phyloP scores from a whole-genome alignment of 2,329 filamentous ascomycete genomes.

The Botryotinia calthae region DNA sequence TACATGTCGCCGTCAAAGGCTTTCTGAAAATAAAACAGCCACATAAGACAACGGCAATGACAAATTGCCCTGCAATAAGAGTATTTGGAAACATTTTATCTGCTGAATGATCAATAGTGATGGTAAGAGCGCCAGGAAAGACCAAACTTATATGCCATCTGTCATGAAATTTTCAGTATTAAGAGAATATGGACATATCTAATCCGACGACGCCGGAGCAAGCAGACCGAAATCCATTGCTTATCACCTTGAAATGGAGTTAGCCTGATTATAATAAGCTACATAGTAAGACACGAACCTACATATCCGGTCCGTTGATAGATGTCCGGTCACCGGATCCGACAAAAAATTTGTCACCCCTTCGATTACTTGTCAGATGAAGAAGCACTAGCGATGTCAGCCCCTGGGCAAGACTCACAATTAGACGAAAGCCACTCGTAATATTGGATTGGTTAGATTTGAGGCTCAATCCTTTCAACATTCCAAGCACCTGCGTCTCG shows the following conservation, averaged over 20 bases:
- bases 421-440: not conserved
- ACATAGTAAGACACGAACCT: not conserved
- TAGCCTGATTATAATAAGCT: not conserved
- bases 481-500: not conserved
- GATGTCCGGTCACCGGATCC: constrained; percentile 8
- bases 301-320: not conserved
- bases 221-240: not conserved
- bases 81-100: constrained; percentile 12
- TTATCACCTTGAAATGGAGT: not conserved
- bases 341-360: not conserved
- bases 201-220: constrained; percentile 10
- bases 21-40: constrained; percentile 8
- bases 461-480: not conserved
- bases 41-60: not conserved
- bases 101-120: constrained; percentile 4
- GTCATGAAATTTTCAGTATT: not conserved
- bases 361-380: constrained; percentile 17
- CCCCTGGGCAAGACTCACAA: not conserved
- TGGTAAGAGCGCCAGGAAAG: not conserved
- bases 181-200: constrained; percentile 1
- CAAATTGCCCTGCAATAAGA: constrained; percentile 1
- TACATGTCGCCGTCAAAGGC: not conserved
- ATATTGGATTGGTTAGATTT: not conserved
- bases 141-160: constrained; percentile 9
- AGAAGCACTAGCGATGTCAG: not conserved